Conservation (phyloP, 2,329 filamentous ascomycete genomes). For the Pseudogymnoascus sp. region DNA sequence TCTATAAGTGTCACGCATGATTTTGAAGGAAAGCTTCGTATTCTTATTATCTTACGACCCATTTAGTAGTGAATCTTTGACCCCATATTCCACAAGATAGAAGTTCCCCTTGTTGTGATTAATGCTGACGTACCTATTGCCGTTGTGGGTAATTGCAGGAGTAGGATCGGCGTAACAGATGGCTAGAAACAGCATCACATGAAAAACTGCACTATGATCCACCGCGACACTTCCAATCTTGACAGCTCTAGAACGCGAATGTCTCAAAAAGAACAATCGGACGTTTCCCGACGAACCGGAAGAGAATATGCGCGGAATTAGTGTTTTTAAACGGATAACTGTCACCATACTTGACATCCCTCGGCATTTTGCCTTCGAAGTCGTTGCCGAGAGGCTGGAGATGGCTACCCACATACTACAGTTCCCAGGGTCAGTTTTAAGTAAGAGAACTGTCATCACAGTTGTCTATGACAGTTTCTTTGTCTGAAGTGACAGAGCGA, state of each 20-base stretch:
- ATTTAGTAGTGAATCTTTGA: background rate
- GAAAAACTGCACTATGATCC: conserved; percentile 1
- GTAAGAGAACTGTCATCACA: background rate
- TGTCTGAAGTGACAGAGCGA: background rate
- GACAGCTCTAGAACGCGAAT: background rate
- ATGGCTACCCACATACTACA: background rate
- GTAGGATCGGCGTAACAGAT: background rate
- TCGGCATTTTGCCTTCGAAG: background rate
- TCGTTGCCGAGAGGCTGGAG: background rate
- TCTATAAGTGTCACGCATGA: background rate
- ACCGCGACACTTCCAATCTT: conserved; percentile 1
- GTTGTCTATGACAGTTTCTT: background rate
- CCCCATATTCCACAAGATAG: background rate
- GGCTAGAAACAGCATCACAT: background rate
- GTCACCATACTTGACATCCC: background rate
- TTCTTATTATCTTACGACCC: background rate
- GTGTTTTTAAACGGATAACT: background rate
- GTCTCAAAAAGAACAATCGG: conserved; percentile 6
- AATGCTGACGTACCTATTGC: background rate
- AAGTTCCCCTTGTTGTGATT: background rate
- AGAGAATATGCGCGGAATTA: background rate
- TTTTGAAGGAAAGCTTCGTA: background rate
- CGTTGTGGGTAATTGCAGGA: background rate
- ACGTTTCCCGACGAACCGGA: background rate
- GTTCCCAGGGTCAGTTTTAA: background rate